These are phyloP conservation scores for Entomophthora muscae DNA, from an alignment of 371 early-diverging fungal genomes.

Conservation along the genomic window DNA sequence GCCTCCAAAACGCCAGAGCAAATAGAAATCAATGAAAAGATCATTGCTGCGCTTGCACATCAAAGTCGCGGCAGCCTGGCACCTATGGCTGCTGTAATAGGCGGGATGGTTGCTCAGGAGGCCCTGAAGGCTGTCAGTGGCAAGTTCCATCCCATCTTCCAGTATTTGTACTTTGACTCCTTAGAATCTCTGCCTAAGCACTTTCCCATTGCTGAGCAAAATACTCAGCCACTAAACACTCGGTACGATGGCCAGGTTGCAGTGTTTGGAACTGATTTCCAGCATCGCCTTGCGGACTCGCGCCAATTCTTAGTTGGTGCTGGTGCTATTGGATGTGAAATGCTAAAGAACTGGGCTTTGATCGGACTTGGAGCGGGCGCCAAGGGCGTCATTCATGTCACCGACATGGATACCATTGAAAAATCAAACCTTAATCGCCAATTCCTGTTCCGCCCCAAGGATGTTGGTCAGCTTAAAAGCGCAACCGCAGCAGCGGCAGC, in stretches of 20 bases:
- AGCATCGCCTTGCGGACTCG: conserved; percentile 69
- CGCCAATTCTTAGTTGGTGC: conserved; percentile 93
- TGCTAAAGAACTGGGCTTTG: conserved; percentile 99
- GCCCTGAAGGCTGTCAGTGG: conserved; percentile 92
- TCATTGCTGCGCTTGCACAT: conserved; percentile 72
- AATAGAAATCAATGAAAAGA: conserved; percentile 49
- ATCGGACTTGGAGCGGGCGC: conserved; percentile 91
- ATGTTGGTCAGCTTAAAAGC: conserved; percentile 93
- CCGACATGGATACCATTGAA: conserved; percentile 99
- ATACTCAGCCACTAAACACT: conserved; percentile 39
- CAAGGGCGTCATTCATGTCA: conserved; percentile 73
- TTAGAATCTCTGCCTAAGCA: conserved; percentile 79
- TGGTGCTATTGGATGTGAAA: conserved; percentile 99
- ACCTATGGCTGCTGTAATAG: conserved; percentile 97
- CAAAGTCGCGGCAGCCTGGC: conserved; percentile 79
- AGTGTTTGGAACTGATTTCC: conserved; percentile 87
- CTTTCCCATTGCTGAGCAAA: conserved; percentile 40
- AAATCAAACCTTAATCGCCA: conserved; percentile 96
- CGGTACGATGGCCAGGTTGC: conserved; percentile 92
- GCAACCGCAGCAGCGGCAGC: conserved; percentile 89
- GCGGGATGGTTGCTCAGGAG: conserved; percentile 99
- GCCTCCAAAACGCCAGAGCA: conserved; percentile 21
- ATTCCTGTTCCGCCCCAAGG: conserved; percentile 86
- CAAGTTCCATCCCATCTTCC: conserved; percentile 92
- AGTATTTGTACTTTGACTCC: conserved; percentile 97